Conservation (phyloP, 768 basidiomycete genomes). For the Amanita molliuscula region DNA sequence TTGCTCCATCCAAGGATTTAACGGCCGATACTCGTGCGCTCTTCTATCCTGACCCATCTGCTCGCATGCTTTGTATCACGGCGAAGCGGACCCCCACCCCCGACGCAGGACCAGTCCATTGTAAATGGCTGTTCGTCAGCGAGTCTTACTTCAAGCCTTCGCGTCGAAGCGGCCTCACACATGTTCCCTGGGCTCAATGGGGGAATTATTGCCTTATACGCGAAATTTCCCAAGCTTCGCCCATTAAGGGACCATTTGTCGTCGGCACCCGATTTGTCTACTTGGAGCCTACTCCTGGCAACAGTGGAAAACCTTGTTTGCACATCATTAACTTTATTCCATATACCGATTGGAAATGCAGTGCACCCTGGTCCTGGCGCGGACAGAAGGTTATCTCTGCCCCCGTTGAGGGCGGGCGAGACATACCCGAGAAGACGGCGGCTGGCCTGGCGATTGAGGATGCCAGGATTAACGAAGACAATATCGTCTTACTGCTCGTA, state of each 20-base stretch:
- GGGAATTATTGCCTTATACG: constrained; percentile 38
- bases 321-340: constrained; percentile 36
- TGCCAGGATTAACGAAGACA: constrained; percentile 49
- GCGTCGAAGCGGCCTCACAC: constrained; percentile 30
- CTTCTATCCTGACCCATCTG: constrained; percentile 47
- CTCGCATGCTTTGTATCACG: constrained; percentile 37
- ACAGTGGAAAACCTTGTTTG: constrained; percentile 19
- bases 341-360: constrained; percentile 24
- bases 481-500: constrained; percentile 47
- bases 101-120: constrained; percentile 16
- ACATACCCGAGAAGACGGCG: constrained; percentile 33
- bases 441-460: constrained; percentile 36
- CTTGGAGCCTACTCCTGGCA: constrained; percentile 24
- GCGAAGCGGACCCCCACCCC: constrained; percentile 29
- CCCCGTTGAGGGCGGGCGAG: constrained; percentile 31
- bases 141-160: constrained; percentile 40
- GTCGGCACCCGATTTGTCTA: constrained; percentile 38
- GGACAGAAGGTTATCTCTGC: constrained; percentile 30
- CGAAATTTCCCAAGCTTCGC: constrained; percentile 21
- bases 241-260: constrained; percentile 29
- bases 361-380: constrained; percentile 28
- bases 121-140: constrained; percentile 44
- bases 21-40: constrained; percentile 30
- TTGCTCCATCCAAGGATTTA: constrained; percentile 27
- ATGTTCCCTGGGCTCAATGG: constrained; percentile 49